Evolutionary conservation across 176 grass and related monocot genomes (phyloP), one percentile per base, ranked within the genome.

Genomic region (Rhipidocladum racemiflorum): DNA sequence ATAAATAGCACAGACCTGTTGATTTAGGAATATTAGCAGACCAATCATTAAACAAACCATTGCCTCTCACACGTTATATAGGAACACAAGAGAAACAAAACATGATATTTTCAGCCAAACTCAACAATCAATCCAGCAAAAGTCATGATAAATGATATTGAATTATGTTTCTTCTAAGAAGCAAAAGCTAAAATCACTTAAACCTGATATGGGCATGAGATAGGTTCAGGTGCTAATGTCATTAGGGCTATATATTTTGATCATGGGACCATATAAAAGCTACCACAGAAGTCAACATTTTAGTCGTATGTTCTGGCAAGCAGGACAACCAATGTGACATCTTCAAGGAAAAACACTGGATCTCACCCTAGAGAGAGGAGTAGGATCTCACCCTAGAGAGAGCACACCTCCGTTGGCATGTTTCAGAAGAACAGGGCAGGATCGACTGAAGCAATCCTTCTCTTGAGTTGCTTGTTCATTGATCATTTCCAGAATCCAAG

Each of bases 401-500:
- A 59, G 54, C 64, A 66, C 56, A 45, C 73, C 70, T 55, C 74
- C 28, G 51, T 84, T 74, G 77, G 74, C 86, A 89, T 97, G 90
- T 66, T n/a, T n/a, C n/a, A n/a, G n/a, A n/a, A n/a, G n/a, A n/a
- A n/a, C n/a, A n/a, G n/a, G n/a, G n/a, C n/a, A n/a, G n/a, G n/a
- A n/a, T n/a, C n/a, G n/a, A n/a, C 45, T 72, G 39, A 82, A 70
- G 54, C 64, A 76, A 85, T 89, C 94, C 40, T 90, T 88, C 65
- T 61, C 84, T 86, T 91, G 70, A 24, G 11, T 71, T 67, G 24
- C 43, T 79, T 77, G 84, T 30, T 14, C 56, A n/a, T 85, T 73
- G 67, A 79, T 82, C 67, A 83, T 82, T 72, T 32, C 59, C 77
- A 64, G 88, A 88, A 85, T 92, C 88, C 46, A 94, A 72, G 73